Base-by-base conservation (phyloP, 208 protist species). In the Wallacemonas sp. region DNA sequence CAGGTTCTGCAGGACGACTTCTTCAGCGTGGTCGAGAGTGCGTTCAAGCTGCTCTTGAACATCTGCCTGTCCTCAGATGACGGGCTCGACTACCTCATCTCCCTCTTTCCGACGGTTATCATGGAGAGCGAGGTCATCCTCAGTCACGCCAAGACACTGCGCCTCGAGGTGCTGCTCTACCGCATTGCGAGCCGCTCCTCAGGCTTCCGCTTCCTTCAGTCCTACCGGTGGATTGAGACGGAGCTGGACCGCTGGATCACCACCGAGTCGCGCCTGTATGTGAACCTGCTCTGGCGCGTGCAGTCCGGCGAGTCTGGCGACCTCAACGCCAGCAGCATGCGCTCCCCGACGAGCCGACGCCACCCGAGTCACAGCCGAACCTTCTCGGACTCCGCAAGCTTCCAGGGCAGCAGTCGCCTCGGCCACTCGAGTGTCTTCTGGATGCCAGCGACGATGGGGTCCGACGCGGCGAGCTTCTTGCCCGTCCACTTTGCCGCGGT, bases 61-160 rank as follows among this genome's bases (percentile, higher is more conserved):
- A 85, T 96, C 58, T 96, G 91, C 68, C 61, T 92, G 21, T 93
- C 76, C 65, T 96, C 91, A 23, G 78, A 90, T 23, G 88, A 96
- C 29, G 88, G 78, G 17, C 72, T 96, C 23, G 91, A 94, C 65
- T 94, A 87, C 65, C 68, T 96, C 39, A 94, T 96, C 70, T 86
- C 84, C 39, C 76, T 87, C 65, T 83, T 79, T 29, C 91, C 91
- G 1, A 85, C 77, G 0, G 85, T 93, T 30, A 62, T 96, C 1
- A 93, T 96, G 85, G 88, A 94, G 68, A 92, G 83, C 65, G 81
- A 89, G 39, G 74, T 88, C 17, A 88, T 94, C 32, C 64, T 80
- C 9, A 76, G 76, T 17, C 69, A 96, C 64, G 78, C 82, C n/a
- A 78, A 91, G 64, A 57, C 81, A 65, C 74, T 92, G 26, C 70